Conservation (phyloP, 345 rosid species). For the Eucalyptus cloeziana region DNA sequence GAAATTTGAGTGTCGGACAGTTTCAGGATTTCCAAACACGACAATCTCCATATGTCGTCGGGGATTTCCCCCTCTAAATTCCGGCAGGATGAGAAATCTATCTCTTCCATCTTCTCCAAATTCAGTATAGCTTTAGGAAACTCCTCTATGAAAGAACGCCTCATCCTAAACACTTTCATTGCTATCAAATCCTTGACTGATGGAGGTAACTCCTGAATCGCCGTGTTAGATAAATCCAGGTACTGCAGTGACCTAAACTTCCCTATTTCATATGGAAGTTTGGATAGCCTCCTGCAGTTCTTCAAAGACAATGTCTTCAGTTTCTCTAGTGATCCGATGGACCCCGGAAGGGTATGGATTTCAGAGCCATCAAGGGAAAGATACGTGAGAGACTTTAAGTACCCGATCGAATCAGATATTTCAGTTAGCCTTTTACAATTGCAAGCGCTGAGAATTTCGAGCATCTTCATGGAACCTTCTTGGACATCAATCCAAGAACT, state of each 20-base stretch:
- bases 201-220: rapidly evolving
- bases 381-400: too few relatives aligned
- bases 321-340: rapidly evolving
- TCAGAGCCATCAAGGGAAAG: rapidly evolving
- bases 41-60: neutral
- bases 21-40: neutral
- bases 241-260: too few relatives aligned
- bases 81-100: rapidly evolving
- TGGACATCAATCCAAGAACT: rapidly evolving
- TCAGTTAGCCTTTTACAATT: rapidly evolving
- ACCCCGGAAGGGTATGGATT: rapidly evolving
- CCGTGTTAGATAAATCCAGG: too few relatives aligned
- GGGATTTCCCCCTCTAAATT: rapidly evolving
- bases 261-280: too few relatives aligned
- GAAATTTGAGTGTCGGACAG: neutral
- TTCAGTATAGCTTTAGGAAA: neutral
- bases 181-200: too few relatives aligned
- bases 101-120: too few relatives aligned
- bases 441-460: too few relatives aligned
- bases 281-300: rapidly evolving
- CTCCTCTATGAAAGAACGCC: rapidly evolving
- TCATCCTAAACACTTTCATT: too few relatives aligned
- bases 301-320: too few relatives aligned
- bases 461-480: rapidly evolving
- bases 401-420: rapidly evolving